Evolutionary conservation across 1,284 basidiomycete genomes (phyloP).

Genomic region (Trichosporon asahii): DNA sequence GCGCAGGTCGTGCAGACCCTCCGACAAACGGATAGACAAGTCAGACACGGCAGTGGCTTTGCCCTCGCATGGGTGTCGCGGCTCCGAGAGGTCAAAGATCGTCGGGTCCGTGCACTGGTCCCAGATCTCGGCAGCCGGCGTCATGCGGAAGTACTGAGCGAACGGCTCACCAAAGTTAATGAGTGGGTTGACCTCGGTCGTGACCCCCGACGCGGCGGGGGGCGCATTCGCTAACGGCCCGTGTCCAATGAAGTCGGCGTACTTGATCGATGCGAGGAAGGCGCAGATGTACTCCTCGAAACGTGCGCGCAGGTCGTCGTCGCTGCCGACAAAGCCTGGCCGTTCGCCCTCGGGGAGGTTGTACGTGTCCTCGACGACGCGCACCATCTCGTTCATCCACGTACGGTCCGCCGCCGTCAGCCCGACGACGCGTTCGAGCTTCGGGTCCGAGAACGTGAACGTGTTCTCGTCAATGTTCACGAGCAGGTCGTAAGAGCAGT

Average conservation of each 20-base stretch:
- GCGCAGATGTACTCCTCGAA: conserved; percentile 58
- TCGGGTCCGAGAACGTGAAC: conserved; percentile 79
- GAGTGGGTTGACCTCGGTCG: conserved; percentile 46
- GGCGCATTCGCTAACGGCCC: not conserved
- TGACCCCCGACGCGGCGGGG: not conserved
- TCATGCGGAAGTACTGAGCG: conserved; percentile 76
- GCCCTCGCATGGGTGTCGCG: conserved; percentile 82
- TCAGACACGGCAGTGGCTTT: conserved; percentile 84
- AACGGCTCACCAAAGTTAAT: conserved; percentile 79
- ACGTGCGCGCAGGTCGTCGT: conserved; percentile 83
- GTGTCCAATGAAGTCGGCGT: conserved; percentile 67
- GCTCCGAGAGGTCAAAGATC: conserved; percentile 88
- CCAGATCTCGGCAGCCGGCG: conserved; percentile 83
- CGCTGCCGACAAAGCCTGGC: conserved; percentile 72
- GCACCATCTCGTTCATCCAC: conserved; percentile 84
- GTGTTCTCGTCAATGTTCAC: conserved; percentile 82
- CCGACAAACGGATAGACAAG: conserved; percentile 74
- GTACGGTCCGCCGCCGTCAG: conserved; percentile 91
- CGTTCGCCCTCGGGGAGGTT: conserved; percentile 48
- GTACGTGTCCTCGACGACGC: conserved; percentile 78
- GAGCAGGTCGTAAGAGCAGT: conserved; percentile 74
- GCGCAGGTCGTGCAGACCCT: conserved; percentile 86
- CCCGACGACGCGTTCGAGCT: conserved; percentile 69
- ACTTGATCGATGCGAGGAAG: conserved; percentile 69
- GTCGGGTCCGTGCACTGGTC: conserved; percentile 78